Evolutionary conservation across 306 rosid genomes (phyloP).

Genomic region (Rosa chinensis): DNA sequence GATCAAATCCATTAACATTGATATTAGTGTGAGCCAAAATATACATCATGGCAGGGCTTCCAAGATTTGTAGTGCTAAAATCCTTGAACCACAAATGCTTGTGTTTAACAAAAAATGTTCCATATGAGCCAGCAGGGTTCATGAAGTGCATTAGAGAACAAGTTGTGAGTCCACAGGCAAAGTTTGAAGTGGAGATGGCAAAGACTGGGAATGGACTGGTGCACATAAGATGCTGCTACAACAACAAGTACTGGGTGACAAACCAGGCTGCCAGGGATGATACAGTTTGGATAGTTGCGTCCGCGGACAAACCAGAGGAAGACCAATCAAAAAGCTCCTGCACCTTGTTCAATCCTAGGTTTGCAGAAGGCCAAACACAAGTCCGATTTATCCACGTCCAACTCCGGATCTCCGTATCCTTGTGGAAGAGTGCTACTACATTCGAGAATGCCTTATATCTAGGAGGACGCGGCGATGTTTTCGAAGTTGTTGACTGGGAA

Average conservation of each 20-base stretch:
- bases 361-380: not conserved
- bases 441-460: not conserved
- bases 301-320: not conserved
- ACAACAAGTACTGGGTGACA: not conserved
- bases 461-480: not conserved
- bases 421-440: not conserved
- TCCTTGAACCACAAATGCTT: not conserved
- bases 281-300: not conserved
- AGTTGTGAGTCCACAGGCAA: not conserved
- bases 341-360: not conserved
- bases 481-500: constrained; percentile 15
- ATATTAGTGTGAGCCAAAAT: not conserved
- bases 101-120: not conserved
- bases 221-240: not conserved
- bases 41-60: not conserved
- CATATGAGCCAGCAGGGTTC: not conserved
- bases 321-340: not conserved
- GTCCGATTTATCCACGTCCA: not conserved
- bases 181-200: not conserved
- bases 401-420: not conserved
- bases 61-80: not conserved
- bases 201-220: not conserved
- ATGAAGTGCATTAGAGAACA: not conserved
- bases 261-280: not conserved
- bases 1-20: not conserved